A percentile compares a stretch with the other conserved stretches of the same genome.
These are phyloP conservation scores for Xylaria arbuscula DNA, from an alignment of 2,329 filamentous ascomycete genomes.

Conservation along the genomic window DNA sequence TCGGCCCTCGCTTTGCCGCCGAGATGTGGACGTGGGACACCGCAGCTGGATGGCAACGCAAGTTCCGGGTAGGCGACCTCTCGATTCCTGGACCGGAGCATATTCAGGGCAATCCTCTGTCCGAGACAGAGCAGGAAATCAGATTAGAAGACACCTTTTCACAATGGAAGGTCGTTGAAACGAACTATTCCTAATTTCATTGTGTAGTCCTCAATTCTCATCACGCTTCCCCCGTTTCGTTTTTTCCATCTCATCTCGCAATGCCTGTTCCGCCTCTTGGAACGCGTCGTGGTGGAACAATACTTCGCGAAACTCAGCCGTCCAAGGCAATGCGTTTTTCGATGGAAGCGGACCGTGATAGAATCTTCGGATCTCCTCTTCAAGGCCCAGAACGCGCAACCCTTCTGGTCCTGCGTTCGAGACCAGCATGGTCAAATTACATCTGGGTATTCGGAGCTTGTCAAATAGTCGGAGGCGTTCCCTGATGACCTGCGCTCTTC, in stretches of 20 bases:
- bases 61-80: slow-evolving; percentile 51
- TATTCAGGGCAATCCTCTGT: slow-evolving; percentile 16
- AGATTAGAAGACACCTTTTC: slow-evolving; percentile 38
- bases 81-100: slow-evolving; percentile 52
- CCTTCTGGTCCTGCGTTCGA: slow-evolving; percentile 39
- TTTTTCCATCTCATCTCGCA: slow-evolving; percentile 11
- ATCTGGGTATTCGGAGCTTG: slow-evolving; percentile 37
- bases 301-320: slow-evolving; percentile 33
- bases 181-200: slow-evolving; percentile 32
- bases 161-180: slow-evolving; percentile 53
- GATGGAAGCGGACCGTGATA: slow-evolving; percentile 34
- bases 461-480: slow-evolving; percentile 37
- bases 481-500: slow-evolving; percentile 18
- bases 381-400: slow-evolving; percentile 24
- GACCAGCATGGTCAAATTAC: slow-evolving; percentile 38
- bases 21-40: slow-evolving; percentile 66
- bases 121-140: slow-evolving; percentile 38
- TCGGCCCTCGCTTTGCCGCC: slow-evolving; percentile 55
- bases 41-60: slow-evolving; percentile 52
- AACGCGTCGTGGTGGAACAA: slow-evolving; percentile 37
- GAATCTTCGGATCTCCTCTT: slow-evolving; percentile 37
- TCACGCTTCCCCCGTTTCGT: neutral
- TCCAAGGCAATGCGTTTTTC: slow-evolving; percentile 33
- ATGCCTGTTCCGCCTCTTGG: slow-evolving; percentile 25
- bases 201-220: neutral